phyloP scores from a whole-genome alignment of 2,329 filamentous ascomycete genomes.

The Parafenestella ontariensis region DNA sequence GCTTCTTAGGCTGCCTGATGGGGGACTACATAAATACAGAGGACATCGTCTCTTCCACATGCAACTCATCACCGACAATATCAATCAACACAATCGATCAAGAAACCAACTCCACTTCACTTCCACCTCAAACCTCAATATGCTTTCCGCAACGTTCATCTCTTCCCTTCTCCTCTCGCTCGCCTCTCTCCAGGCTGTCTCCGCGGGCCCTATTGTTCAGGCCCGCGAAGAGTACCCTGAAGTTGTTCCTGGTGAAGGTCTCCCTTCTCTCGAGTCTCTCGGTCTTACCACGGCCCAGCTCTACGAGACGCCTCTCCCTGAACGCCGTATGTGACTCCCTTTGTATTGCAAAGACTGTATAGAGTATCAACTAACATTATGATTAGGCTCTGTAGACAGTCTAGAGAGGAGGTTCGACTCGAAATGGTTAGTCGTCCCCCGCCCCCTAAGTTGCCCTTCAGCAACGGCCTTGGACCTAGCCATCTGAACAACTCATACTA shows the following conservation, averaged over 20 bases:
- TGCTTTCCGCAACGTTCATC: not conserved
- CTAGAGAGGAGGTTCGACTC: too few relatives aligned
- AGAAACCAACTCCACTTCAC: not conserved
- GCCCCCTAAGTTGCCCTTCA: too few relatives aligned
- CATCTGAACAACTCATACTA: too few relatives aligned
- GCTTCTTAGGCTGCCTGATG: not conserved
- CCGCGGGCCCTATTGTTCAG: not conserved
- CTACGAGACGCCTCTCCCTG: not conserved
- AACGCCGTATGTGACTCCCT: not conserved
- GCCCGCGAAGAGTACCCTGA: not conserved
- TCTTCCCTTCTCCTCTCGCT: not conserved
- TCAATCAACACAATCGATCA: not conserved
- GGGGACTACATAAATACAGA: not conserved
- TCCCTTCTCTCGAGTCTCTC: slow-evolving; percentile 14
- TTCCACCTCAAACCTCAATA: not conserved
- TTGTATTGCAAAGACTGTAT: not conserved
- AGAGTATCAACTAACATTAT: not conserved
- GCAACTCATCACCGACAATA: not conserved
- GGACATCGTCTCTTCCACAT: not conserved
- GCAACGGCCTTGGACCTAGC: too few relatives aligned
- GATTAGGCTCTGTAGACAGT: too few relatives aligned
- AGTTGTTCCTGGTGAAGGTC: slow-evolving; percentile 3
- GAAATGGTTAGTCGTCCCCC: too few relatives aligned
- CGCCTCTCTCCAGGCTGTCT: not conserved
- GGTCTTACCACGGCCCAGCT: slow-evolving; percentile 9